phyloP scores from a whole-genome alignment of 148 eudicot species.

The Rheum nobile region DNA sequence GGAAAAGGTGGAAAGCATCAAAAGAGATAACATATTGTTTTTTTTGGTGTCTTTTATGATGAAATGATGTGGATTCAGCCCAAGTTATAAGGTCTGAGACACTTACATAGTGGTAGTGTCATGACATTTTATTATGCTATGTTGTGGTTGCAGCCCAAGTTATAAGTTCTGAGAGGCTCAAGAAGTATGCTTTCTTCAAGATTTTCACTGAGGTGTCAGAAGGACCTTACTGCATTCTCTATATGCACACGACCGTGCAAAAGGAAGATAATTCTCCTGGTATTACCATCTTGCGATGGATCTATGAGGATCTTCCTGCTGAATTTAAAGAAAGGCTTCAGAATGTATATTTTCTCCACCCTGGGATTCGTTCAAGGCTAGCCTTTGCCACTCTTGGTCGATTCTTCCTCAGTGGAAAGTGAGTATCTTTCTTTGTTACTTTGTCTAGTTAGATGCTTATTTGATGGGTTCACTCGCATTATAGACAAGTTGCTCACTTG shows the following conservation, averaged over 20 bases:
- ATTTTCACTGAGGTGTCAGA: slow-evolving; percentile 57
- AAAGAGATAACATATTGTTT: too few species aligned
- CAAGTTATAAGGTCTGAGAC: slow-evolving; percentile 31
- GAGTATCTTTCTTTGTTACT: slow-evolving; percentile 17
- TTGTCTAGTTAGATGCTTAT: background rate
- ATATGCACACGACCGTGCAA: slow-evolving; percentile 75
- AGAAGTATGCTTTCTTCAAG: slow-evolving; percentile 67
- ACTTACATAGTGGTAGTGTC: background rate
- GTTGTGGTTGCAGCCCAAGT: slow-evolving; percentile 46
- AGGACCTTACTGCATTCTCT: slow-evolving; percentile 74
- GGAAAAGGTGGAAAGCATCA: background rate
- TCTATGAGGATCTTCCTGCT: slow-evolving; percentile 83
- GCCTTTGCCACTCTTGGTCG: slow-evolving; percentile 92
- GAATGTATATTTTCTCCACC: slow-evolving; percentile 80
- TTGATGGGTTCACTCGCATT: too few species aligned
- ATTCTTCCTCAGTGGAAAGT: slow-evolving; percentile 83
- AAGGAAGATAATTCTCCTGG: slow-evolving; percentile 92
- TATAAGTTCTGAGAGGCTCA: slow-evolving; percentile 60
- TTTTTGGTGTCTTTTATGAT: background rate
- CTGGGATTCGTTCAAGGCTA: slow-evolving; percentile 89
- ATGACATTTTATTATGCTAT: background rate
- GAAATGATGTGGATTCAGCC: slow-evolving; percentile 30
- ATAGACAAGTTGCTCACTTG: background rate
- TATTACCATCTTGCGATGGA: slow-evolving; percentile 83
- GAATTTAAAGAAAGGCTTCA: slow-evolving; percentile 84